Percentiles rank a stretch among this genome's conserved stretches.
Conservation (phyloP, 2,329 filamentous ascomycete genomes). For the Colletotrichum sidae region DNA sequence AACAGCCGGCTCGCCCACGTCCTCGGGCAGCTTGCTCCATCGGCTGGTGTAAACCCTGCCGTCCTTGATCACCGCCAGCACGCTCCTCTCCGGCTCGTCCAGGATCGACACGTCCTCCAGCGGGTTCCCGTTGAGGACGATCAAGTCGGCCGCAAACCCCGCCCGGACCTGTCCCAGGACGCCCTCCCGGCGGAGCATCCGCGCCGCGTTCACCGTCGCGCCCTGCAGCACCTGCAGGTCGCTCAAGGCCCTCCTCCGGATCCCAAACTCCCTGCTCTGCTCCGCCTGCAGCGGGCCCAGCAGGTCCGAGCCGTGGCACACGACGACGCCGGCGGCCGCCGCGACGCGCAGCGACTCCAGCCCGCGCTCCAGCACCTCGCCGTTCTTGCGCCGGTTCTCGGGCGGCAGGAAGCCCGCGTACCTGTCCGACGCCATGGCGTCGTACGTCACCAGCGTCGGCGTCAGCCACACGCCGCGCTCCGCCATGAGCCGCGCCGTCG, state of each 20-base stretch:
- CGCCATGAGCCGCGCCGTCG: constrained; percentile 62
- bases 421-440: constrained; percentile 57
- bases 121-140: constrained; percentile 64
- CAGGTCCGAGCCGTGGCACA: constrained; percentile 64
- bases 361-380: constrained; percentile 59
- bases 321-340: constrained; percentile 62
- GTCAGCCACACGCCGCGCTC: constrained; percentile 61
- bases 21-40: constrained; percentile 41
- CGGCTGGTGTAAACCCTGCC: constrained; percentile 55
- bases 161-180: constrained; percentile 61
- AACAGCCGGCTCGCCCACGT: constrained; percentile 32
- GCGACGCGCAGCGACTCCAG: constrained; percentile 60
- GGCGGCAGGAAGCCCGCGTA: constrained; percentile 57
- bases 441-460: constrained; percentile 65
- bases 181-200: constrained; percentile 58
- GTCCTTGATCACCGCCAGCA: constrained; percentile 66
- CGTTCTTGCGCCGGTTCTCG: constrained; percentile 61
- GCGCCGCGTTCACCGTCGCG: constrained; percentile 60
- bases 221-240: constrained; percentile 43
- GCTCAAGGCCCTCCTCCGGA: constrained; percentile 42
- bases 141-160: constrained; percentile 64
- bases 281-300: constrained; percentile 46
- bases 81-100: constrained; percentile 57
- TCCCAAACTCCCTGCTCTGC: constrained; percentile 48
- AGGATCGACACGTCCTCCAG: constrained; percentile 66